phyloP scores from a whole-genome alignment of 1,284 basidiomycete species.

The Thelephora terrestris region DNA sequence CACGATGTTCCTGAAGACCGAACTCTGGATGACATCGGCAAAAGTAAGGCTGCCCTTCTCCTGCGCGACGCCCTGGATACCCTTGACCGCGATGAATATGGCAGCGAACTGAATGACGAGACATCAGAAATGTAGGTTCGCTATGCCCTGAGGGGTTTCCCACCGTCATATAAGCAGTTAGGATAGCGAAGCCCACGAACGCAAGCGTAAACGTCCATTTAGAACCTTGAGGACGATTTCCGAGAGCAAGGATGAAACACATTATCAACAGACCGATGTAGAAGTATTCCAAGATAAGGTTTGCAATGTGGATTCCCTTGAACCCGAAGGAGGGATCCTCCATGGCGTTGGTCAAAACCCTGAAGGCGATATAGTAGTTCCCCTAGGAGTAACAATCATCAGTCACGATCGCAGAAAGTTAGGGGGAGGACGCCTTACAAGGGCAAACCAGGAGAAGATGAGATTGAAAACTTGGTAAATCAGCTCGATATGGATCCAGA shows the following conservation, averaged over 20 bases:
- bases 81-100: conserved; percentile 73
- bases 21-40: conserved; percentile 56
- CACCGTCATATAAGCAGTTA: conserved; percentile 91
- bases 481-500: conserved; percentile 93
- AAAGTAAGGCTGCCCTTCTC: conserved; percentile 37
- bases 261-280: conserved; percentile 82
- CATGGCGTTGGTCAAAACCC: conserved; percentile 64
- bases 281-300: conserved; percentile 74
- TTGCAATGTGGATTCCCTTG: conserved; percentile 59
- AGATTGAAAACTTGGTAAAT: conserved; percentile 87
- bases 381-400: conserved; percentile 34
- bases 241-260: conserved; percentile 87
- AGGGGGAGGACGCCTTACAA: conserved; percentile 38
- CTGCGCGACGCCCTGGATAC: conserved; percentile 49
- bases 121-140: neutral
- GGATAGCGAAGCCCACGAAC: conserved; percentile 77
- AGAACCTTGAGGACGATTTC: conserved; percentile 86
- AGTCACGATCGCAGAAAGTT: neutral
- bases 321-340: conserved; percentile 52
- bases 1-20: conserved; percentile 81
- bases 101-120: conserved; percentile 48
- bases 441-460: conserved; percentile 86
- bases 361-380: conserved; percentile 86
- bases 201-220: conserved; percentile 77
- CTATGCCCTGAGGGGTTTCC: conserved; percentile 13